Base-by-base conservation (phyloP, 129 eudicot species). In the Escallonia rubra region DNA sequence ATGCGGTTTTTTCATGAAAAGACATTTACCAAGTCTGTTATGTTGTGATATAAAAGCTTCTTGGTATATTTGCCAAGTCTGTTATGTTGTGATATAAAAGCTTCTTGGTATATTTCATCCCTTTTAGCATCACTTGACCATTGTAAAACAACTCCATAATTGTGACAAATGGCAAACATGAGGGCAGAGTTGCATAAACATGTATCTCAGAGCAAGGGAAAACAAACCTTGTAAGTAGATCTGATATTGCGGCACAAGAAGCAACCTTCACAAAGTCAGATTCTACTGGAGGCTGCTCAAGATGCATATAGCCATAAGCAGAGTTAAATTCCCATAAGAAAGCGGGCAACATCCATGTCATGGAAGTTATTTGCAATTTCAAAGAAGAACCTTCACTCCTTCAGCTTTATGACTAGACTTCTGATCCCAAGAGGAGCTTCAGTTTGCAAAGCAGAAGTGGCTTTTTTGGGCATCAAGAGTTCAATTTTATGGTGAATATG, bases 231-330 rank as follows among this genome's bases (percentile, higher is more conserved):
- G 85, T 89, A 55, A 92, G 70, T 44, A 92, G 69, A 68, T 92
- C 96, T 13, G 98, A 86, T 41, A 92, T 16, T 5, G 96, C 75
- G 67, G 82, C 87, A 72, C 96, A 92, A 67, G 89, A 77, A 78
- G 96, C 91, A 63, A 77, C 86, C 81, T 72, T 92, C 86, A 84
- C 86, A 74, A 82, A 76, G 68, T 78, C 85, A 63, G 98, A 82
- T 76, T 76, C 85, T 57, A 77, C 82, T 14, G 76, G 78, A 74
- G 85, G 66, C 98, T 88, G 83, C 67, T 69, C 57, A 76, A 46
- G 15, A 61, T 60, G 64, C 60, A 68, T 74, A 64, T 67, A 54
- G 49, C 67, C 34, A 71, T 3, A 34, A 64, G 11, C 41, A 13
- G 23, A 10, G 71, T 76, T 73, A 79, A 69, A 68, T 51, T 59